Evolutionary conservation across 2,329 filamentous ascomycete genomes (phyloP), one percentile per base, ranked within the genome.

Genomic region (Alternaria arbusti): DNA sequence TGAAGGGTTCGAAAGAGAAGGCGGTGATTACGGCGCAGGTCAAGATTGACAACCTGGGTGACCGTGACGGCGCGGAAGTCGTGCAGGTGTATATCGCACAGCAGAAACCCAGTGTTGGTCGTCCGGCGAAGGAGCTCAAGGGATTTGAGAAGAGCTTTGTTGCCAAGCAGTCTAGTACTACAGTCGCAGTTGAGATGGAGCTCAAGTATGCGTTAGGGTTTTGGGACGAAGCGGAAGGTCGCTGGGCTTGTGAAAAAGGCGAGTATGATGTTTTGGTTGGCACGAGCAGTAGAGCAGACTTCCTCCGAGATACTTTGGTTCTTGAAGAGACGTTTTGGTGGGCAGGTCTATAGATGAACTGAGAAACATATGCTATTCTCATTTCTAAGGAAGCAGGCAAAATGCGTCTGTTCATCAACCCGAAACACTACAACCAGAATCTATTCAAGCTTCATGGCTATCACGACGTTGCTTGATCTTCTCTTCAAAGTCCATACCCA

Each of bases 171-270:
- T 13, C 23, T 10, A 52, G 15, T 15, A 30, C 55, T 13, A 51
- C 25, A 4, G 15, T 58, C 11, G 15, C 6, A 10, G 13, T 58
- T 52, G 74, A 86, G 64, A 86, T 85, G 71, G 50, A 54, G 15
- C 20, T 23, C 5, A 90, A 89, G 79, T 87, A 90, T 56, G 87
- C 86, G 0, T 85, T 86, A 0, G 86, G 86, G 56, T 91, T 89
- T 79, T 58, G 55, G 55, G 43, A 51, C 55, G 55, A 58, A 25
- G 44, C 22, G n/a, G 22, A 32, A 22, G 30, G 28, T 28, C n/a
- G n/a, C 17, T 58, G 55, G 55, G 28, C n/a, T 12, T 20, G 17
- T 17, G 55, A 58, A 12, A 22, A 83, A 72, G 89, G 88, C 36
- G 81, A 83, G 45, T 91, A 90, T 73, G 84, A 85, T 64, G 82